Base-by-base conservation (phyloP, 2,329 filamentous ascomycete genomes). In the Penicillium sp. region DNA sequence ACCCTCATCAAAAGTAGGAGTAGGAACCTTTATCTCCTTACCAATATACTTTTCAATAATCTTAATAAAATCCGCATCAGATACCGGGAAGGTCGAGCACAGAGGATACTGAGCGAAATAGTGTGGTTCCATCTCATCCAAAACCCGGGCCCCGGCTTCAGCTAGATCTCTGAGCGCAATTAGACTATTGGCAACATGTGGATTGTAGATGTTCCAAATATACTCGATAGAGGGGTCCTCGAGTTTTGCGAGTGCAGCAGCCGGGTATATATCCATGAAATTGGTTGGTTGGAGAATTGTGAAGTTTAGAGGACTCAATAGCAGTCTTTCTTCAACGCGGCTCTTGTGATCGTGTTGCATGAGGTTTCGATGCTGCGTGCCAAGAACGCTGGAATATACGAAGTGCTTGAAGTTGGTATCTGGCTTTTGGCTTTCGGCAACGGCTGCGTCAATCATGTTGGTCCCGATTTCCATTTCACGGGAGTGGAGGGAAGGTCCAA, bases 271-370 rank as follows among this genome's bases (percentile, higher is more conserved):
- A 17, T 50, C 38, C 48, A 50, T 43, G 38, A 50, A 42, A 30
- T 50, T 50, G 38, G 48, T 50, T 5, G 48, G 38, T 25, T 50
- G 48, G 30, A 50, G 48, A 41, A 50, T 50, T 11, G 48, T 50
- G 38, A 50, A 50, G 38, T 50, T 50, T 14, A 50, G 9, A 41
- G 48, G 37, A 17, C 48, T 50, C 4, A 50, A 38, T 8, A 42
- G 9, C 30, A 50, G 48, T 14, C 48, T 38, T 25, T 50, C 48
- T 42, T 50, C 48, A 7, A 43, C 30, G 9, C 38, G 48, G 22
- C 48, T 25, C 22, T 50, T 50, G 26, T 25, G 30, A 10, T 50
- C 48, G 3, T 50, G 48, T 17, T 50, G 38, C 17, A 50, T 50
- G 17, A 50, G 48, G 22, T 50, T 50, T n/a, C 38, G 28, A 26